These are phyloP conservation scores for Diaporthe sp. DNA, from an alignment of 2,329 filamentous ascomycete genomes.

Conservation along the genomic window DNA sequence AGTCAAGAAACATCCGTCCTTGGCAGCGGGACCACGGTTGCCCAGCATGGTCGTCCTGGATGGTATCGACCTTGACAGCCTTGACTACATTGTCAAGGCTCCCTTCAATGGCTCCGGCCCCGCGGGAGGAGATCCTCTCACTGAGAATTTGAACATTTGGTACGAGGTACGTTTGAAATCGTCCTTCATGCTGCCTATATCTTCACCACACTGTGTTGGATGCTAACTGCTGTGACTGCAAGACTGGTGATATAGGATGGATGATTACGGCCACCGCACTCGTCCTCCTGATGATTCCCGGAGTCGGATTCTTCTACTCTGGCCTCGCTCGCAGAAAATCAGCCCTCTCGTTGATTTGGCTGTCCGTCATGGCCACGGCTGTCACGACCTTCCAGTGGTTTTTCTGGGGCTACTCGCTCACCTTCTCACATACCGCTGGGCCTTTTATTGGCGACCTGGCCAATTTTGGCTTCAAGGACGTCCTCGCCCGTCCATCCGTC, in stretches of 20 bases:
- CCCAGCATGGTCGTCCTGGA: constrained; percentile 51
- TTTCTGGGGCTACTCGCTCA: constrained; percentile 89
- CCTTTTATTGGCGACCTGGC: constrained; percentile 82
- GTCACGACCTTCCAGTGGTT: constrained; percentile 95
- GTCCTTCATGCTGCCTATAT: constrained; percentile 39
- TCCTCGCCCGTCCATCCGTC: constrained; percentile 81
- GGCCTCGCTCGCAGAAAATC: constrained; percentile 91
- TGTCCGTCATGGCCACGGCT: constrained; percentile 87
- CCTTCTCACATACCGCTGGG: constrained; percentile 83
- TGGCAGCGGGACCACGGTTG: constrained; percentile 5
- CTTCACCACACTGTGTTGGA: constrained; percentile 35
- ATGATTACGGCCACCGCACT: constrained; percentile 85
- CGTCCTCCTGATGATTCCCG: constrained; percentile 92
- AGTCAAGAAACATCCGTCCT: constrained; percentile 20
- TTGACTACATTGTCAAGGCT: constrained; percentile 60
- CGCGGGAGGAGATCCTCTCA: constrained; percentile 76
- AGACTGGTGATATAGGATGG: constrained; percentile 89
- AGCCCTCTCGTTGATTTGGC: constrained; percentile 89
- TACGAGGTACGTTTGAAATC: constrained; percentile 71
- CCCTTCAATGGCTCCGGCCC: constrained; percentile 74
- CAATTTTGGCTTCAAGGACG: constrained; percentile 84
- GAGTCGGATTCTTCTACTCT: constrained; percentile 94
- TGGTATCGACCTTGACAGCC: constrained; percentile 56
- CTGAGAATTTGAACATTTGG: constrained; percentile 80
- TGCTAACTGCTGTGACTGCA: constrained; percentile 45